Base-by-base conservation (phyloP, 2,329 filamentous ascomycete species). In the Fusarium sp. region DNA sequence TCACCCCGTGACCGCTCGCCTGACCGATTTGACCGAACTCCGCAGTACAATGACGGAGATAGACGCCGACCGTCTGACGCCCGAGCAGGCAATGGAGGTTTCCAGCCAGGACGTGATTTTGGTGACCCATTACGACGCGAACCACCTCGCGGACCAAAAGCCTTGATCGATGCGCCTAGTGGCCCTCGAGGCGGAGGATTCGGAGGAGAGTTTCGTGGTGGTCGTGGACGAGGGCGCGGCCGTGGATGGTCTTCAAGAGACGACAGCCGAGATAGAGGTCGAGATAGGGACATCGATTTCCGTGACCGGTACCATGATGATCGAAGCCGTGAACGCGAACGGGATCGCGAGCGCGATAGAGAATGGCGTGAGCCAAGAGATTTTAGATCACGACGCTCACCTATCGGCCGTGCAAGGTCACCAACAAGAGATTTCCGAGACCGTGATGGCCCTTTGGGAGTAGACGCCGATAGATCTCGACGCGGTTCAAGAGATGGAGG, bases 61-160 rank as follows among this genome's bases (percentile, higher is more conserved):
- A 88, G 92, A 69, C 89, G 93, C 62, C 89, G 91, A 56, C 91
- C 91, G n/a, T 89, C 86, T 59, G 90, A 91, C 76, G 85, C 83
- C 53, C 85, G 89, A 68, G 81, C 85, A 36, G 91, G 89, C 77
- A 85, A 86, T 62, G 86, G 88, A 33, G 83, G 85, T n/a, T 93
- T 93, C 68, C 88, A 87, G 73, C 82, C 87, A 4, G 88, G 87
- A 74, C 86, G 91, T 73, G 89, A 91, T 18, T 91, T 90, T 70
- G 85, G 87, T 61, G 88, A 90, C 75, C 79, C 86, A 74, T 72
- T 87, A 79, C 80, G 85, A 35, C 88, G 92, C 73, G 93, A 97
- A 71, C 91, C 93, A 5, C 95, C 95, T 7, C 89, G 94, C 62
- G 95, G 93, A 1, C 94, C 95, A 16, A 94, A 95, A 81, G 93